Conservation (phyloP, 108 stramenopile genomes). For the Nannochloropsis gaditana region DNA sequence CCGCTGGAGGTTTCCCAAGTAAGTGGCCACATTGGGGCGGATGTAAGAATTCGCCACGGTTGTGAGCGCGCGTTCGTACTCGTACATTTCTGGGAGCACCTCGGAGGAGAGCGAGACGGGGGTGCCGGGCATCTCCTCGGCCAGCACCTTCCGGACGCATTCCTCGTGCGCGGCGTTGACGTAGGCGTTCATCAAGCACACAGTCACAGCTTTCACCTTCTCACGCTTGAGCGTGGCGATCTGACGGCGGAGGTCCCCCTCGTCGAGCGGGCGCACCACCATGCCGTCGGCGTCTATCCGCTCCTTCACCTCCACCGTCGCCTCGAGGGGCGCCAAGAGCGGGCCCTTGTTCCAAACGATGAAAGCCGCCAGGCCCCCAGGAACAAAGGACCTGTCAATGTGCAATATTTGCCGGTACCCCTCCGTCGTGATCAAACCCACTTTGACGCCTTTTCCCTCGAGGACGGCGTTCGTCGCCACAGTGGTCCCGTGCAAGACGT, state of each 20-base stretch:
- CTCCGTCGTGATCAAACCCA: constrained; percentile 5
- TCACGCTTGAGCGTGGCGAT: background rate
- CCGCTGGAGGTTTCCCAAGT: background rate
- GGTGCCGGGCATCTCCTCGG: background rate
- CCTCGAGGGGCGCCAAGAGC: background rate
- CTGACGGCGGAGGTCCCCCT: background rate
- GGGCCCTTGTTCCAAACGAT: background rate
- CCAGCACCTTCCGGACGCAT: background rate
- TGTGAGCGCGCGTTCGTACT: constrained; percentile 12
- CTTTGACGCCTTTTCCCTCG: background rate
- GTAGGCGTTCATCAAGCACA: constrained; percentile 14
- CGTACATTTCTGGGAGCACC: background rate
- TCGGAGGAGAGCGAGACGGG: constrained; percentile 3
- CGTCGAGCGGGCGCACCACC: background rate
- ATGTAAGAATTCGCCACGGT: background rate
- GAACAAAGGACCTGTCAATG: background rate
- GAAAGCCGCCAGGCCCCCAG: background rate
- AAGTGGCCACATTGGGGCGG: background rate
- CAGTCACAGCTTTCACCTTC: background rate
- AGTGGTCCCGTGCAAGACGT: background rate
- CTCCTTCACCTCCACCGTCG: constrained; percentile 13
- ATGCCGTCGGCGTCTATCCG: background rate
- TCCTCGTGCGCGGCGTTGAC: background rate
- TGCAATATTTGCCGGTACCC: constrained; percentile 5
- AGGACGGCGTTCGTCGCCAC: background rate